Conservation (phyloP, 73 alveolate species). For the Symbiodinium natans region DNA sequence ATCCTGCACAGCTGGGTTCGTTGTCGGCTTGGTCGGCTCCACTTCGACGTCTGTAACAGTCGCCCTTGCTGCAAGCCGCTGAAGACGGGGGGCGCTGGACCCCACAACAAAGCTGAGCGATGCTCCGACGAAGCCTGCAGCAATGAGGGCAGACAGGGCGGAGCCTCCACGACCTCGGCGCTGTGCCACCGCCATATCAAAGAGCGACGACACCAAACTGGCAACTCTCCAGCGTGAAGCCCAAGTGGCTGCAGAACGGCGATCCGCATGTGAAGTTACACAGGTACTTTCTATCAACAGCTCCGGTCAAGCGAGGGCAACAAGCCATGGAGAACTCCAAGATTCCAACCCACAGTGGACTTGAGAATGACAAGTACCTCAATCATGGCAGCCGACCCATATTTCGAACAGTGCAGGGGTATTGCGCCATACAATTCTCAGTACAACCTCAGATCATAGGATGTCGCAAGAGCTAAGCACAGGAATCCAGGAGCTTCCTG, state of each 20-base stretch:
- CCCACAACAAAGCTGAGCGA: background rate
- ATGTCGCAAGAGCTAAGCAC: no score
- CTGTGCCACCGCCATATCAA: background rate
- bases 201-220: background rate
- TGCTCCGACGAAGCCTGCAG: background rate
- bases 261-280: no score
- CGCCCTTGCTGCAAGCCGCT: background rate
- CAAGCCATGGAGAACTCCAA: no score
- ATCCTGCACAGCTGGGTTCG: background rate
- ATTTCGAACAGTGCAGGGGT: no score
- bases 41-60: background rate
- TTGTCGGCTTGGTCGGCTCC: background rate
- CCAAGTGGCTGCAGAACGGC: background rate
- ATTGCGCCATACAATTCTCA: no score
- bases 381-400: background rate
- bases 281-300: no score
- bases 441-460: no score
- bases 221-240: background rate
- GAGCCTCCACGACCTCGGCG: background rate
- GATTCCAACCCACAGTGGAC: conserved; percentile 37
- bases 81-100: background rate
- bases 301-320: no score
- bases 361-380: conserved; percentile 47
- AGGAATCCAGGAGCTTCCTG: no score
- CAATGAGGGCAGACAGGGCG: conserved; percentile 8